Evolutionary conservation across 257 asterid genomes (phyloP), one percentile per base, ranked within the genome.

Genomic region (Parsonsia alboflavescens): DNA sequence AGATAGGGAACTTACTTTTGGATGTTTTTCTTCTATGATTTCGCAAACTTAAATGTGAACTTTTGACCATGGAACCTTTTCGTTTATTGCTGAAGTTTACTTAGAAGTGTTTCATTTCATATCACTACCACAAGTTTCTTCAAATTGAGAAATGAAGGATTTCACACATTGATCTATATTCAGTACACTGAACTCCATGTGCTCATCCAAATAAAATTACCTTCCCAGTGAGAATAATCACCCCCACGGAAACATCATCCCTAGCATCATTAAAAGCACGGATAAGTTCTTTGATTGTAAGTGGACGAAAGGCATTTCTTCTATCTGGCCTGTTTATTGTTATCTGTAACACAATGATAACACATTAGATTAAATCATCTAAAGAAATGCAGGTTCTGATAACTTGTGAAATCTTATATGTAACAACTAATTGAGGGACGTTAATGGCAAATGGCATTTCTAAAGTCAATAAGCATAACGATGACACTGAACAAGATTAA

Each of bases 251-350:
- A 80, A 81, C 84, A 65, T 94, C 99, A 78, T 94, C 99, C 73
- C 99, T 86, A 33, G 98, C 96, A 86, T 94, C 98, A 50, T 88
- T 92, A 73, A 94, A 92, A 15, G 98, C 99, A 0, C 89, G 85
- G 78, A 90, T 92, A 28, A 94, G 96, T 88, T 94, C 98, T 86
- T 94, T 94, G 78, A 94, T 89, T 21, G 98, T 94, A 6, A 84
- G 96, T 4, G 99, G 98, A 72, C 99, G 84, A 85, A 92, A 90
- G 4, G 99, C 95, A 61, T 94, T 94, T 76, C 99, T 92, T 77
- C 89, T 89, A 76, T 92, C 98, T 50, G 98, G 98, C 83, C 99
- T 79, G 81, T 92, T 94, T 63, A 94, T 94, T 52, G 98, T 91
- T 45, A 94, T 90, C 98, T 94, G 24, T 45, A 26, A 2, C n/a